Base-by-base conservation (phyloP, 2,329 filamentous ascomycete genomes). In the Phialocephala subalpina region DNA sequence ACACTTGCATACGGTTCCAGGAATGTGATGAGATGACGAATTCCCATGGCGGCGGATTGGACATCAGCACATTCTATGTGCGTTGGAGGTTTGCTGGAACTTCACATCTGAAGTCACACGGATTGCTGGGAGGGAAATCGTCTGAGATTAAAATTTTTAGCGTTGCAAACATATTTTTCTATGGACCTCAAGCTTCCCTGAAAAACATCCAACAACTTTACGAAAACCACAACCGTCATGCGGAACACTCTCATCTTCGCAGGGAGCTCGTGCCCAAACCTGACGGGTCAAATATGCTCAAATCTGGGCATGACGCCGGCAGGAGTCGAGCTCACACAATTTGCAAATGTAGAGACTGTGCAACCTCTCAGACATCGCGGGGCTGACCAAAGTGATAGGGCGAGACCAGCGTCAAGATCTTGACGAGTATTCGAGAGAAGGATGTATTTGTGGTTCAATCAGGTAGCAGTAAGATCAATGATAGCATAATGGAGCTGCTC, bases 361-460 rank as follows among this genome's bases (percentile, higher is more conserved):
- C 76, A 71, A 68, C 70, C 70, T 69, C 69, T 70, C 59, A 67
- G 59, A 67, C 61, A 65, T 72, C 67, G 58, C 70, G 63, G 64
- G 62, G 70, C 74, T 77, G 73, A 78, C 71, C 65, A 72, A 72
- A 58, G 35, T n/a, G 35, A 65, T 78, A 90, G 87, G 88, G 88
- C 80, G 88, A 91, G 81, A 91, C 88, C 66, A 90, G 87, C 75
- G 88, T 91, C 73, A 86, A 87, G 75, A 90, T 91, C 76, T 77
- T 90, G 77, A 90, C 87, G 56, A 90, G 88, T 79, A 94, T 99
- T 71, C 92, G 96, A 73, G 97, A 99, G 78, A 97, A 98, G 80
- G 95, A 99, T 86, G 95, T 99, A 75, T 99, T 98, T 80, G 95
- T 99, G 78, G 92, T 99, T 67, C 96, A 99, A 83, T 98, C 95